phyloP scores from a whole-genome alignment of 2,329 filamentous ascomycete species.

The Ploettnerulaceae sp. region DNA sequence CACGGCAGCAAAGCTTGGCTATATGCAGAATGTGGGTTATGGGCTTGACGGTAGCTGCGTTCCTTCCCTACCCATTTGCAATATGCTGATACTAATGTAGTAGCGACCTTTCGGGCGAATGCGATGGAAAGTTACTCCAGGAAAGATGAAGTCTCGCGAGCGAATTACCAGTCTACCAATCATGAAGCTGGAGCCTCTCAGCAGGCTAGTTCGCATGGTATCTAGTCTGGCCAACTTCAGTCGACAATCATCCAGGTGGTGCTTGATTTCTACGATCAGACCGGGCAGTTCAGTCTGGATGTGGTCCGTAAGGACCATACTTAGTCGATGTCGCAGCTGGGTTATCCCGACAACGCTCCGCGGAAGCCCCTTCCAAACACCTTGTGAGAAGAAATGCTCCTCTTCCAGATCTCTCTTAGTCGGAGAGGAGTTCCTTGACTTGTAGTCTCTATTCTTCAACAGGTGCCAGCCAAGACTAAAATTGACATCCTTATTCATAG shows the following conservation, averaged over 20 bases:
- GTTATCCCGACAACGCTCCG: constrained; percentile 24
- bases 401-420: constrained; percentile 22
- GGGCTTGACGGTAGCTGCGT: too few relatives aligned
- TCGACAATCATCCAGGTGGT: background rate
- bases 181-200: too few relatives aligned
- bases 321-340: constrained; percentile 23
- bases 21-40: too few relatives aligned
- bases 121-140: too few relatives aligned
- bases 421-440: constrained; percentile 34
- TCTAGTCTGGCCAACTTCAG: background rate
- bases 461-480: constrained; percentile 46
- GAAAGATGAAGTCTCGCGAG: too few relatives aligned
- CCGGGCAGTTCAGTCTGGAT: constrained; percentile 31
- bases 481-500: constrained; percentile 38
- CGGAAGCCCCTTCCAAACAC: constrained; percentile 28
- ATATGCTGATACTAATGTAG: too few relatives aligned
- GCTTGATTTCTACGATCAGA: background rate
- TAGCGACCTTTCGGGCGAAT: too few relatives aligned
- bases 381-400: constrained; percentile 22
- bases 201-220: too few relatives aligned
- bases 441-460: constrained; percentile 40
- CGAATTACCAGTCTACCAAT: too few relatives aligned
- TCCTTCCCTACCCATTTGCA: too few relatives aligned
- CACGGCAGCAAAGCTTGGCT: too few relatives aligned
- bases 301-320: constrained; percentile 29